A percentile compares a stretch with the other conserved stretches of the same genome.
Conservation (phyloP, 352 stramenopile genomes). For the Lagenidium sp. region DNA sequence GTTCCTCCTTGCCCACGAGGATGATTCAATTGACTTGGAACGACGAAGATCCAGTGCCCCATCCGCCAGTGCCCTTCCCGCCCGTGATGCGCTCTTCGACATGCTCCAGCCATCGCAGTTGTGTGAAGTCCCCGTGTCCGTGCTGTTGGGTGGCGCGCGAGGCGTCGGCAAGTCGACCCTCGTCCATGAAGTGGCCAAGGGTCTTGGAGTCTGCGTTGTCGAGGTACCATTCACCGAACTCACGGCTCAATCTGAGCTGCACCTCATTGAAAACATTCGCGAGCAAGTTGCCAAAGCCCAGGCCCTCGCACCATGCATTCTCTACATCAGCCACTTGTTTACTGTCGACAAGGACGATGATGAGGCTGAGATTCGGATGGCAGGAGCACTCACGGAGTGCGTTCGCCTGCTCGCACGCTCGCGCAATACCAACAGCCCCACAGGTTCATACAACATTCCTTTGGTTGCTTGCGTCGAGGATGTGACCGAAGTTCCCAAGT, state of each 20-base stretch:
- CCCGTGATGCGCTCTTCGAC: conserved; percentile 45
- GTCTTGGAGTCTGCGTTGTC: conserved; percentile 54
- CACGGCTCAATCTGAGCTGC: conserved; percentile 54
- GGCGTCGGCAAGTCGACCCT: conserved; percentile 68
- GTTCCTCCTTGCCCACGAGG: conserved; percentile 16
- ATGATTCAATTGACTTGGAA: neutral
- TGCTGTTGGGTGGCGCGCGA: conserved; percentile 52
- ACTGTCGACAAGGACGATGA: conserved; percentile 71
- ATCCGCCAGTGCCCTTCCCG: neutral
- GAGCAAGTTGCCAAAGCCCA: conserved; percentile 61
- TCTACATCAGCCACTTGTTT: conserved; percentile 81
- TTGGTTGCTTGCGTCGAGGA: conserved; percentile 76
- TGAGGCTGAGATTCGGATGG: conserved; percentile 53
- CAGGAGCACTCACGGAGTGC: conserved; percentile 53
- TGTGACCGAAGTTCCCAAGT: conserved; percentile 65
- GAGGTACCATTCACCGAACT: conserved; percentile 78
- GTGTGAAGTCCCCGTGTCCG: conserved; percentile 58
- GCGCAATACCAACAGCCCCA: conserved; percentile 4
- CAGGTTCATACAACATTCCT: conserved; percentile 54
- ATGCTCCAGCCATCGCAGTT: conserved; percentile 59
- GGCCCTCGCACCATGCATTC: conserved; percentile 50
- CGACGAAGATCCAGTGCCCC: no score
- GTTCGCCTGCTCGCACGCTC: conserved; percentile 41
- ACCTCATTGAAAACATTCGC: conserved; percentile 67
- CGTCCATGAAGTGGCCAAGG: conserved; percentile 55